phyloP scores from a whole-genome alignment of 768 basidiomycete genomes.

The Hygrophorus russula region DNA sequence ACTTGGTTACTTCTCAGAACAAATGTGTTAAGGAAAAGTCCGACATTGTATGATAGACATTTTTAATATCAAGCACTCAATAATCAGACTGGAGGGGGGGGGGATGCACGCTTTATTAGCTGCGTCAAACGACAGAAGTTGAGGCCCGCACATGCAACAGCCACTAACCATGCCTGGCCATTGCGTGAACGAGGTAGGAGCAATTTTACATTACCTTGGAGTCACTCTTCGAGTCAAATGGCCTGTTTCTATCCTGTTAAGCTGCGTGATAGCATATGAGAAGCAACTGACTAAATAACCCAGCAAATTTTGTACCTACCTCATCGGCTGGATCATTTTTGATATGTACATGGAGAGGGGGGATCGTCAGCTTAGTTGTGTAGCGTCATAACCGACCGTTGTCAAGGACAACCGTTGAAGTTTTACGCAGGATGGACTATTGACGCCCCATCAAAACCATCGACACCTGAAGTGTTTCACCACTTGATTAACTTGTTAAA shows the following conservation, averaged over 20 bases:
- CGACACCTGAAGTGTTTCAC: slow-evolving; percentile 27
- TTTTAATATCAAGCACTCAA: too few relatives aligned
- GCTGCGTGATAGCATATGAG: slow-evolving; percentile 17
- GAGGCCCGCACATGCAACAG: slow-evolving; percentile 55
- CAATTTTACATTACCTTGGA: slow-evolving; percentile 34
- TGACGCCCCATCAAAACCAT: slow-evolving; percentile 38
- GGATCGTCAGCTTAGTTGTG: slow-evolving; percentile 35
- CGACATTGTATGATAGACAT: too few relatives aligned
- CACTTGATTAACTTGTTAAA: slow-evolving; percentile 30
- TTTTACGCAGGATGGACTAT: slow-evolving; percentile 50
- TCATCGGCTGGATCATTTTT: slow-evolving; percentile 43
- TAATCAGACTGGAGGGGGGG: too few relatives aligned
- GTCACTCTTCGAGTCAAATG: slow-evolving; percentile 36
- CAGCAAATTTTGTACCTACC: slow-evolving; percentile 20
- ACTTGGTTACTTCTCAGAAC: too few relatives aligned
- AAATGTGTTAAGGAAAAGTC: too few relatives aligned
- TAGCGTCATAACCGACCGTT: too few relatives aligned
- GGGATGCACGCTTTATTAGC: slow-evolving; percentile 42
- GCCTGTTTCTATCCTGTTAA: slow-evolving; percentile 43
- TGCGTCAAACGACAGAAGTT: slow-evolving; percentile 40
- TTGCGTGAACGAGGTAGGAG: neutral
- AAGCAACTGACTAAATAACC: neutral
- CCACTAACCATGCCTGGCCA: slow-evolving; percentile 48
- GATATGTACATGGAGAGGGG: slow-evolving; percentile 47
- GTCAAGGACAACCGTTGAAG: too few relatives aligned